phyloP scores from a whole-genome alignment of 106 monocot species.

The Vanilla planifolia region DNA sequence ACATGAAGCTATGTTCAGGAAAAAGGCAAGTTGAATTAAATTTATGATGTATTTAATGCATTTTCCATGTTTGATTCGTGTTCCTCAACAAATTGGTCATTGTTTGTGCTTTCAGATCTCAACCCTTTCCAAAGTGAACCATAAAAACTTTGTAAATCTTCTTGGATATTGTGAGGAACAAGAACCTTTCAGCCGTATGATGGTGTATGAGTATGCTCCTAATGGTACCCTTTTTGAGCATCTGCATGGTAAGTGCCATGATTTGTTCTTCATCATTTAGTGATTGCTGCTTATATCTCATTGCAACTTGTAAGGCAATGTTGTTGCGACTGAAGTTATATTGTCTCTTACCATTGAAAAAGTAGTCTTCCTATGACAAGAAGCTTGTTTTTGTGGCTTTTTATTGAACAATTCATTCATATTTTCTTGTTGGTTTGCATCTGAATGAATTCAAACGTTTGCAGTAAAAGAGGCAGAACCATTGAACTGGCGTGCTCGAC shows the following conservation, averaged over 20 bases:
- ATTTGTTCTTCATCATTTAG: no score
- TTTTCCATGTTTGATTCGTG: slow-evolving; percentile 1
- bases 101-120: slow-evolving; percentile 41
- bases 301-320: no score
- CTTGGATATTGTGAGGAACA: slow-evolving; percentile 57
- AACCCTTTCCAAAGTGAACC: slow-evolving; percentile 56
- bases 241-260: slow-evolving; percentile 39
- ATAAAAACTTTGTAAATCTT: slow-evolving; percentile 71
- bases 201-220: slow-evolving; percentile 74
- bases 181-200: slow-evolving; percentile 62
- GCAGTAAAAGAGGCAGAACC: slow-evolving; percentile 70
- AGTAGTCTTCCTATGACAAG: no score
- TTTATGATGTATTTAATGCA: not conserved
- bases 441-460: no score
- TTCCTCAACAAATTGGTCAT: not conserved
- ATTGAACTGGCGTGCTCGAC: slow-evolving; percentile 43
- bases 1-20: slow-evolving; percentile 56
- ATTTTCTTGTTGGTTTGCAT: no score
- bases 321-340: no score
- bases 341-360: no score
- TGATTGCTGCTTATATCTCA: no score
- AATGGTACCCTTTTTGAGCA: slow-evolving; percentile 81
- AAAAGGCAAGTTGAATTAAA: slow-evolving; percentile 42
- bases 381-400: no score
- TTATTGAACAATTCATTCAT: no score